These are phyloP conservation scores for Jamesozyma gamospora DNA, from an alignment of 805 yeast genomes.

Conservation along the genomic window DNA sequence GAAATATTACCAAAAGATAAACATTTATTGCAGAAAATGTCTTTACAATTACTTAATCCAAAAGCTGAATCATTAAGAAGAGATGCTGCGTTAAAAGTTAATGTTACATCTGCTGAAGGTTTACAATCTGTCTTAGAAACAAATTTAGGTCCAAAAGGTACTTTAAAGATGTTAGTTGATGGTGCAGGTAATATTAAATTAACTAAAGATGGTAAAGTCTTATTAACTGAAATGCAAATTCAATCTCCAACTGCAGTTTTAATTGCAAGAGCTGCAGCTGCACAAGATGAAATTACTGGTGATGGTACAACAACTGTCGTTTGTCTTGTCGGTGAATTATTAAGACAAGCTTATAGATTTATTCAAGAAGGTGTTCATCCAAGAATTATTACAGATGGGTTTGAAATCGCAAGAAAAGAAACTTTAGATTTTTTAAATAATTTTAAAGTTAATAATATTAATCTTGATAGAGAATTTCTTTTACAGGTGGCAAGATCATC, in stretches of 20 bases:
- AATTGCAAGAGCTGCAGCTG: slow-evolving; percentile 96
- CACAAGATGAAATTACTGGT: slow-evolving; percentile 98
- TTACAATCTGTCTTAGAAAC: slow-evolving; percentile 85
- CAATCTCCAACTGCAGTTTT: slow-evolving; percentile 82
- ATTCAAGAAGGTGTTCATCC: slow-evolving; percentile 94
- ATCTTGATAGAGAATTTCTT: slow-evolving; percentile 75
- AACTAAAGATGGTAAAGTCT: slow-evolving; percentile 94
- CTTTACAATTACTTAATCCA: slow-evolving; percentile 85
- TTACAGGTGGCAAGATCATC: slow-evolving; percentile 89
- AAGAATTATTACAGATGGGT: slow-evolving; percentile 87
- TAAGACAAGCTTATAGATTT: slow-evolving; percentile 89
- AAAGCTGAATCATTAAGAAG: slow-evolving; percentile 96
- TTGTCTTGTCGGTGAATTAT: slow-evolving; percentile 83
- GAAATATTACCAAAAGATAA: not conserved
- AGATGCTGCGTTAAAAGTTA: slow-evolving; percentile 89
- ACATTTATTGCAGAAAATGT: slow-evolving; percentile 28
- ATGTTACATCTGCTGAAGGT: slow-evolving; percentile 94
- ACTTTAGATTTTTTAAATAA: slow-evolving; percentile 58
- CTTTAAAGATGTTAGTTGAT: slow-evolving; percentile 91
- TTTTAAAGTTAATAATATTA: slow-evolving; percentile 41
- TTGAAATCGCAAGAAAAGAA: slow-evolving; percentile 77
- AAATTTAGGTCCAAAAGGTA: slow-evolving; percentile 94
- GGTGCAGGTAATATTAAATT: slow-evolving; percentile 93
- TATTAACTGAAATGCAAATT: slow-evolving; percentile 92
- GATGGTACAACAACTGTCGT: slow-evolving; percentile 98